These are phyloP conservation scores for Hyphopichia homilentoma DNA, from an alignment of 805 yeast species.

Conservation along the genomic window DNA sequence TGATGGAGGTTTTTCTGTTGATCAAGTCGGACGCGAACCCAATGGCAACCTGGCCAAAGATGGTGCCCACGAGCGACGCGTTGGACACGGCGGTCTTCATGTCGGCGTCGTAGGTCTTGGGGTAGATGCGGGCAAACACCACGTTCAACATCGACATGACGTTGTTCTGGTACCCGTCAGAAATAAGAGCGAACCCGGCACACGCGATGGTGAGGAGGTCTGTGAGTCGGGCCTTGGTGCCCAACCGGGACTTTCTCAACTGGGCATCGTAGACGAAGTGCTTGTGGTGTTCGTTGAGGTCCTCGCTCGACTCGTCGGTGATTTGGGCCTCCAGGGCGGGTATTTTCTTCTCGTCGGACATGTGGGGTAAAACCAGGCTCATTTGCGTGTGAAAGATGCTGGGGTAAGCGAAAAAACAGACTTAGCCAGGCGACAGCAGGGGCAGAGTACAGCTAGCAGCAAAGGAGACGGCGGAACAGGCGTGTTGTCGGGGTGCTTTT, in stretches of 20 bases:
- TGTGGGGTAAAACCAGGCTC: too few relatives aligned
- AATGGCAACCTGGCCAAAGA: slow-evolving; percentile 63
- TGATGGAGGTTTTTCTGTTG: slow-evolving; percentile 70
- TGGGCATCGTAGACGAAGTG: slow-evolving; percentile 31
- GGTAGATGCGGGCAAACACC: slow-evolving; percentile 48
- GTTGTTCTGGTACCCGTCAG: slow-evolving; percentile 76
- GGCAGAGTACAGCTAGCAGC: too few relatives aligned
- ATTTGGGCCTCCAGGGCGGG: too few relatives aligned
- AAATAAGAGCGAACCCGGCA: slow-evolving; percentile 71
- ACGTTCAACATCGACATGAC: slow-evolving; percentile 68
- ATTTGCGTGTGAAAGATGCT: too few relatives aligned
- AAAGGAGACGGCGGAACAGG: too few relatives aligned
- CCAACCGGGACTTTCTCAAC: slow-evolving; percentile 25
- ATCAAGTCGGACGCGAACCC: slow-evolving; percentile 64
- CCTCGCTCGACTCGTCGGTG: too few relatives aligned
- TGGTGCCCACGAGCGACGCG: slow-evolving; percentile 65
- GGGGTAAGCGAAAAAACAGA: too few relatives aligned
- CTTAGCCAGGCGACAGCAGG: too few relatives aligned
- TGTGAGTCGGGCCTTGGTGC: slow-evolving; percentile 18
- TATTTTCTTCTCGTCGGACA: too few relatives aligned
- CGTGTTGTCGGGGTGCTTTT: too few relatives aligned
- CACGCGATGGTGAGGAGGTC: slow-evolving; percentile 49
- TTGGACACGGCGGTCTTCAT: slow-evolving; percentile 67
- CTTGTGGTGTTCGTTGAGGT: too few relatives aligned
- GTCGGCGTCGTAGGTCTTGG: slow-evolving; percentile 38